phyloP scores from a whole-genome alignment of 2,329 filamentous ascomycete genomes.

The Exophiala lecanii-corni region DNA sequence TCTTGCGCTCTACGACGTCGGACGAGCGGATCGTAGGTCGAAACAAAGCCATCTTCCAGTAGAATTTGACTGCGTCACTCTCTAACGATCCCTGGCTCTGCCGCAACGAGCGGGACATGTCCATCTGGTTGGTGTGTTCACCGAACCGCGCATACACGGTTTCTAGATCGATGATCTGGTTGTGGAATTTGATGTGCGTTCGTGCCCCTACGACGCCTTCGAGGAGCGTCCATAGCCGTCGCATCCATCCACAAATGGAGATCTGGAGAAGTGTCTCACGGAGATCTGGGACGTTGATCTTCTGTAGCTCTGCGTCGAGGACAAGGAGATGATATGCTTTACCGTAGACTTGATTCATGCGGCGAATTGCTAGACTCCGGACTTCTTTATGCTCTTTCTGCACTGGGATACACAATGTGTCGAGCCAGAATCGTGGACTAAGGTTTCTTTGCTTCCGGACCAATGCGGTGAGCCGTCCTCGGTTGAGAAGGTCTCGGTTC shows the following conservation, averaged over 20 bases:
- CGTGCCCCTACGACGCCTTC: not conserved
- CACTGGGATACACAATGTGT: conserved; percentile 26
- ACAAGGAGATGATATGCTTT: not conserved
- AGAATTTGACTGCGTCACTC: not conserved
- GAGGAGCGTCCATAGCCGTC: not conserved
- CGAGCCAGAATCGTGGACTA: conserved; percentile 23
- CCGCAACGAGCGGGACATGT: not conserved
- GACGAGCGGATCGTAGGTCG: not conserved
- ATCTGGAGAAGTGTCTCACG: not conserved
- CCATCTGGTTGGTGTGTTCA: not conserved
- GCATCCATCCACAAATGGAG: not conserved
- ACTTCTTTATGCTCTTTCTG: conserved; percentile 1
- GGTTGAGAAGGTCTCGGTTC: not conserved
- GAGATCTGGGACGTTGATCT: not conserved
- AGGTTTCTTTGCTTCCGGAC: conserved; percentile 1
- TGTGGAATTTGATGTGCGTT: not conserved
- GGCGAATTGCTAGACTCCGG: conserved; percentile 28
- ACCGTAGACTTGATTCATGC: conserved; percentile 24
- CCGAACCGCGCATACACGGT: not conserved
- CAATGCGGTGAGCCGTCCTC: conserved; percentile 1
- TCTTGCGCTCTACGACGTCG: not conserved
- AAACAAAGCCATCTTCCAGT: not conserved
- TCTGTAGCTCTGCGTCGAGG: not conserved
- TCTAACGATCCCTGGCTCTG: not conserved
- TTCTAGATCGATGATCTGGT: not conserved